phyloP scores from a whole-genome alignment of 805 yeast species.

The Ogataea zsoltii region DNA sequence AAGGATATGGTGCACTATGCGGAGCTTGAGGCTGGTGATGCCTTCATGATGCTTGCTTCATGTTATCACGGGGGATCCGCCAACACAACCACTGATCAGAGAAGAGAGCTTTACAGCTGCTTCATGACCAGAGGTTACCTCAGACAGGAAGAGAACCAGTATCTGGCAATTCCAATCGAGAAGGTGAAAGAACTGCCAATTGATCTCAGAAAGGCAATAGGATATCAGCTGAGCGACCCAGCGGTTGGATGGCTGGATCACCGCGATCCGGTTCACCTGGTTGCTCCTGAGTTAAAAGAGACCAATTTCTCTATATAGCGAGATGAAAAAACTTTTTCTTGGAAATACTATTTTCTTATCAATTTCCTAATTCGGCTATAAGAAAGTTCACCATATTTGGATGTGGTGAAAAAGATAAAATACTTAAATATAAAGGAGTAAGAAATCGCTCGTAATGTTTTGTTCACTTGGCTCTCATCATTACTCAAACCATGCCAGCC shows the following conservation, averaged over 20 bases:
- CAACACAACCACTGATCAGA: slow-evolving; percentile 26
- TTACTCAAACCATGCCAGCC: background rate
- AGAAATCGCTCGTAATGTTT: background rate
- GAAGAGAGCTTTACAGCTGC: slow-evolving; percentile 20
- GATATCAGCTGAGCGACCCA: slow-evolving; percentile 22
- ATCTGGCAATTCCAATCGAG: slow-evolving; percentile 21
- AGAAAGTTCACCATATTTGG: background rate
- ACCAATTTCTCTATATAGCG: slow-evolving; percentile 9
- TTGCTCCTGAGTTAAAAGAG: slow-evolving; percentile 12
- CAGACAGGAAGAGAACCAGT: slow-evolving; percentile 31
- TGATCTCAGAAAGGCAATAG: slow-evolving; percentile 12
- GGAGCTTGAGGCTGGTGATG: slow-evolving; percentile 31
- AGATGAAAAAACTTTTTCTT: background rate
- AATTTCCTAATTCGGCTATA: background rate
- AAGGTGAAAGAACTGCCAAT: slow-evolving; percentile 16
- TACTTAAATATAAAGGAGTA: background rate
- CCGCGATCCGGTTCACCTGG: slow-evolving; percentile 16
- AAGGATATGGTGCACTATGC: slow-evolving; percentile 22
- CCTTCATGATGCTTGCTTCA: slow-evolving; percentile 27
- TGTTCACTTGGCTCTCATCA: too few relatives aligned
- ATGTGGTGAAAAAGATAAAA: background rate
- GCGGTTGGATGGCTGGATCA: slow-evolving; percentile 22
- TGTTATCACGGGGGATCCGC: slow-evolving; percentile 31
- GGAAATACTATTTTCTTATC: background rate
- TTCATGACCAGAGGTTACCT: slow-evolving; percentile 26